Evolutionary conservation across 2,329 filamentous ascomycete genomes (phyloP), one percentile per base, ranked within the genome.

Genomic region (Lasiodiplodia sp.): DNA sequence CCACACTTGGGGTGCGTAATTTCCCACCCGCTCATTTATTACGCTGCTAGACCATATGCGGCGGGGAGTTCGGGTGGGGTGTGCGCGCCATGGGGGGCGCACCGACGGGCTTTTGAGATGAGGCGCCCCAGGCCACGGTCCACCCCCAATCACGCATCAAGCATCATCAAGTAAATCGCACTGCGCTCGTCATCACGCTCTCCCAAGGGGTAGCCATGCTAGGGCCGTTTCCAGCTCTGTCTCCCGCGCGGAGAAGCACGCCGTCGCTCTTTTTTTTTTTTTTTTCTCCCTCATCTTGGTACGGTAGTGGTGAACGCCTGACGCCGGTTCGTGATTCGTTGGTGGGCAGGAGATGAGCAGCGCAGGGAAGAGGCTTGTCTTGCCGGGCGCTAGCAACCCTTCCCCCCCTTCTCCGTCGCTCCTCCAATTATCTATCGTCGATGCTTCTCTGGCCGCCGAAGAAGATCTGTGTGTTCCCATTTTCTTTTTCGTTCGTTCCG

Each of bases 261-360:
- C 31, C 31, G 31, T 34, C 31, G 31, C 31, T 34, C 16, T 18
- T 44, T 44, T 44, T 44, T 12, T 18, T 18, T 44, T 6, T 40
- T 40, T 14, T 16, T 14, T 2, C 23, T 23, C 23, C 23, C 5
- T 47, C 21, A 11, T 21, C 18, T 47, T 21, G 44, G 44, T 21
- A 8, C 18, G 8, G 18, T 21, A 11, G 18, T n/a, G n/a, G 18
- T 8, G 21, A 38, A 21, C n/a, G 37, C 57, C 38, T 62, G 57
- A 44, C 40, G 44, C n/a, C 44, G 44, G 44, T 47, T 47, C 44
- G 44, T 47, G 44, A 47, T 47, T 47, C 44, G 58, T 51, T 51
- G 40, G 25, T 28, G 28, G n/a, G 58, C 40, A 40, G 58, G 25
- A 63, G 58, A 63, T 63, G 58, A 63, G 58, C 58, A 28, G 40